A percentile compares a stretch with the other conserved stretches of the same genome.
These are phyloP conservation scores for Chlamydomonas asymmetrica DNA, from an alignment of 139 green algal species.

Conservation along the genomic window DNA sequence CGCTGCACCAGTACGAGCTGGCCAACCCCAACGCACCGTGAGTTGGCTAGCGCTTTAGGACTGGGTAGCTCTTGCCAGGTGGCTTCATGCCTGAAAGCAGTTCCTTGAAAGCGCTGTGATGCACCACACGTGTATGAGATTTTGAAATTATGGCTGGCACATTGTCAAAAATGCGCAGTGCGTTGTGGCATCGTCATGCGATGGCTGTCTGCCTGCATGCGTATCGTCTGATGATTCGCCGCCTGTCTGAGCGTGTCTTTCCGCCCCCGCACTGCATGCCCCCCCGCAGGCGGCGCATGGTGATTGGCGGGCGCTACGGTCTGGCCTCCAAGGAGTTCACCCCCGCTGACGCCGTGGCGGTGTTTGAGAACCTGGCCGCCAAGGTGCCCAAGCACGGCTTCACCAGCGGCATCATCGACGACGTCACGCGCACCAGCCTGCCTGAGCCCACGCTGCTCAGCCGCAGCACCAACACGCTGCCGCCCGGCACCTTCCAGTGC, in stretches of 20 bases:
- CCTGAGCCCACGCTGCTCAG: conserved; percentile 26
- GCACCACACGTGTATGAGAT: no score
- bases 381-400: conserved; percentile 35
- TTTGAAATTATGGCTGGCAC: no score
- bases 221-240: no score
- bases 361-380: conserved; percentile 52
- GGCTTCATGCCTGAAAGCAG: no score
- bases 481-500: conserved; percentile 53
- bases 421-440: conserved; percentile 52
- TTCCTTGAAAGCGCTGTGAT: no score
- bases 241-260: no score
- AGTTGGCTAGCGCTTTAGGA: not conserved
- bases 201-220: no score
- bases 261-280: no score
- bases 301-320: conserved; percentile 60
- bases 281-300: conserved; percentile 9
- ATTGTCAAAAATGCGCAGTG: no score
- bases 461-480: conserved; percentile 32
- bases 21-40: not conserved
- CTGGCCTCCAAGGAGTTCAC: conserved; percentile 68
- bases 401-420: conserved; percentile 49
- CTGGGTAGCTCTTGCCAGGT: no score
- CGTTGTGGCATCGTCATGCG: no score
- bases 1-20: conserved; percentile 17
- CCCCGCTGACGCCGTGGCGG: conserved; percentile 48